phyloP scores from a whole-genome alignment of 1,139 yeast species.

The Zygosaccharomyces pseudobailii region DNA sequence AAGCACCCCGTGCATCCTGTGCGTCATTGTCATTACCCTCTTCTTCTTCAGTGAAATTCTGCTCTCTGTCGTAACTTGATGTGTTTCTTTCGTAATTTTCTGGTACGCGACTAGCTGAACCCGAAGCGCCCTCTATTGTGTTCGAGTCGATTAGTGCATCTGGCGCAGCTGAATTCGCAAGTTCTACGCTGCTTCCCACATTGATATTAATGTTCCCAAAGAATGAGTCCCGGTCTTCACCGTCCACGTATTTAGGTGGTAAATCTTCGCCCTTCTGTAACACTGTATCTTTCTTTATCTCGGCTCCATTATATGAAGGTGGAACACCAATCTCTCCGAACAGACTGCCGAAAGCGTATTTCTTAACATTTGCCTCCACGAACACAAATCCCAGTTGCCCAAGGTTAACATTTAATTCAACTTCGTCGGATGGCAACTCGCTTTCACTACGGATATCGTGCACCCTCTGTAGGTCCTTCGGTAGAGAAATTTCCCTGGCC shows the following conservation, averaged over 20 bases:
- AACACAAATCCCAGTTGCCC: constrained; percentile 93
- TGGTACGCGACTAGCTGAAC: neutral
- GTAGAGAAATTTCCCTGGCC: constrained; percentile 23
- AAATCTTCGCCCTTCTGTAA: constrained; percentile 69
- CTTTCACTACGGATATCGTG: constrained; percentile 21
- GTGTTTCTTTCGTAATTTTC: constrained; percentile 22
- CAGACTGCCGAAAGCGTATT: constrained; percentile 84
- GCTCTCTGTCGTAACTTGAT: constrained; percentile 21
- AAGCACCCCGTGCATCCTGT: neutral
- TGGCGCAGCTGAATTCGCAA: neutral
- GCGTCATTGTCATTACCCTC: constrained; percentile 6
- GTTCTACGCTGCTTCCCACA: constrained; percentile 8
- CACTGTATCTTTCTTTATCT: constrained; percentile 50
- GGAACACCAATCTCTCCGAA: constrained; percentile 72
- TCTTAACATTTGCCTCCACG: constrained; percentile 85
- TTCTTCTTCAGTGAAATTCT: constrained; percentile 12
- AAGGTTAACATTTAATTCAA: constrained; percentile 68
- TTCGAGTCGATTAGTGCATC: neutral
- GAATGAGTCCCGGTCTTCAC: constrained; percentile 47
- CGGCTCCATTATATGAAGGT: constrained; percentile 57
- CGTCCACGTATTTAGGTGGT: constrained; percentile 64
- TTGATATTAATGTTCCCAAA: constrained; percentile 41
- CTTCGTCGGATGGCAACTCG: constrained; percentile 27
- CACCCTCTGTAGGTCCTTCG: constrained; percentile 21
- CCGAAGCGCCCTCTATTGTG: neutral